A percentile compares a stretch with the other conserved stretches of the same genome.
phyloP scores from a whole-genome alignment of 345 rosid species.

The Syzygium aqueum region DNA sequence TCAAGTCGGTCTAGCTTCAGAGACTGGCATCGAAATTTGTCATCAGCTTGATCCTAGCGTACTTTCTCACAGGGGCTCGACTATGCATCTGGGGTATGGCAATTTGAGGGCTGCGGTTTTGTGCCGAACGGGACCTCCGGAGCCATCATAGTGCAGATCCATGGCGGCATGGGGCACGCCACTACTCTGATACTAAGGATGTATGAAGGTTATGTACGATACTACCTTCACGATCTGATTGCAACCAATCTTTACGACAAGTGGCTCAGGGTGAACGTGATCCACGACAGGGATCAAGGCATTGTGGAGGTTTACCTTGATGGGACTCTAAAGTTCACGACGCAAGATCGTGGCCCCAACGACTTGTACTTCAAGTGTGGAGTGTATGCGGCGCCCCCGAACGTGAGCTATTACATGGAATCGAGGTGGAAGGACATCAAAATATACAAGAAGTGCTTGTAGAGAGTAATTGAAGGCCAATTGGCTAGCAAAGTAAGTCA shows the following conservation, averaged over 20 bases:
- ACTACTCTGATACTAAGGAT: constrained; percentile 23
- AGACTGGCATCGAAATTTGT: neutral
- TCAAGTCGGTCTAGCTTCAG: neutral
- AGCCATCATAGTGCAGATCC: constrained; percentile 20
- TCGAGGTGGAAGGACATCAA: constrained; percentile 31
- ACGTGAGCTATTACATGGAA: constrained; percentile 24
- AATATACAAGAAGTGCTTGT: constrained; percentile 13
- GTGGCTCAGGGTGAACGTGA: constrained; percentile 33
- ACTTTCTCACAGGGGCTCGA: constrained; percentile 15
- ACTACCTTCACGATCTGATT: constrained; percentile 10
- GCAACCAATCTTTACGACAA: constrained; percentile 11
- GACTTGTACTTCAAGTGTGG: constrained; percentile 30
- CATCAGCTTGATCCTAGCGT: neutral
- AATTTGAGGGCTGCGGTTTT: constrained; percentile 29
- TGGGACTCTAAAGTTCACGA: constrained; percentile 9
- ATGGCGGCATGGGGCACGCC: constrained; percentile 14
- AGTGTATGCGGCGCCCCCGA: constrained; percentile 18
- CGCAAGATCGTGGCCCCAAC: constrained; percentile 8
- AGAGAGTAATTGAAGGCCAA: neutral
- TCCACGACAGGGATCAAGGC: constrained; percentile 26
- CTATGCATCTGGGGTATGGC: constrained; percentile 32
- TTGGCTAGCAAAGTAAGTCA: neutral
- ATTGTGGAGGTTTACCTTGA: constrained; percentile 14
- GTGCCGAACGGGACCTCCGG: constrained; percentile 38
- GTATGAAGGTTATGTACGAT: constrained; percentile 20